Evolutionary conservation across 495 filamentous ascomycete genomes (phyloP), one percentile per base, ranked within the genome.

Genomic region (Penicillium robsamsonii): DNA sequence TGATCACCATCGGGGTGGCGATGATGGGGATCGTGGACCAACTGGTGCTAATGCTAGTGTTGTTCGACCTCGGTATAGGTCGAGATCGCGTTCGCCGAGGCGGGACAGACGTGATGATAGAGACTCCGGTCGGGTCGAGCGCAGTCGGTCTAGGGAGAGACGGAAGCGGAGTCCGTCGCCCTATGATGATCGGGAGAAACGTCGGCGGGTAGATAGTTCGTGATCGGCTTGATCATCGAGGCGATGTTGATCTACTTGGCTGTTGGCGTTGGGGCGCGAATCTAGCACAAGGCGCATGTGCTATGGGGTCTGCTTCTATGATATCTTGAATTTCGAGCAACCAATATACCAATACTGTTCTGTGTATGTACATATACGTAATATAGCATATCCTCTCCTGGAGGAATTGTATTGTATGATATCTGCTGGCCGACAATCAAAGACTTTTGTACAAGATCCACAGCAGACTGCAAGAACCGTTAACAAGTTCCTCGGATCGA

Each of bases 101-200:
- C 58, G 69, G 53, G 69, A 70, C 17, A 63, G 64, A 22, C 56
- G 52, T n/a, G 51, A 60, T 29, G 67, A 52, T 38, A 31, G 52
- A 12, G 52, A 54, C 9, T 18, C 20, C 0, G 31, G 51, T 27
- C 42, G 42, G 13, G 40, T 29, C 18, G 51, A 69, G 43, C 64
- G 68, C 29, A 66, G 69, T 48, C 73, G 81, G 52, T 78, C 80
- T n/a, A 62, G 78, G 49, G 77, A 84, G 59, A 76, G 83, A 24
- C 72, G 83, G 56, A 90, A 89, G 68, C 76, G 87, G 46, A 87
- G 84, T 50, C 81, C 79, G 10, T 89, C 87, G 22, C 79, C 79
- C 8, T 82, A 85, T 58, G 68, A 74, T 24, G 81, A 86, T 63
- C 78, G 81, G 33, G 87, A 90, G 53, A 90, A 90, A 68, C 81